Percentiles rank a stretch among this genome's conserved stretches.
Evolutionary conservation across 2,329 filamentous ascomycete species (phyloP).

Genomic region (Pseudogymnoascus sp.): DNA sequence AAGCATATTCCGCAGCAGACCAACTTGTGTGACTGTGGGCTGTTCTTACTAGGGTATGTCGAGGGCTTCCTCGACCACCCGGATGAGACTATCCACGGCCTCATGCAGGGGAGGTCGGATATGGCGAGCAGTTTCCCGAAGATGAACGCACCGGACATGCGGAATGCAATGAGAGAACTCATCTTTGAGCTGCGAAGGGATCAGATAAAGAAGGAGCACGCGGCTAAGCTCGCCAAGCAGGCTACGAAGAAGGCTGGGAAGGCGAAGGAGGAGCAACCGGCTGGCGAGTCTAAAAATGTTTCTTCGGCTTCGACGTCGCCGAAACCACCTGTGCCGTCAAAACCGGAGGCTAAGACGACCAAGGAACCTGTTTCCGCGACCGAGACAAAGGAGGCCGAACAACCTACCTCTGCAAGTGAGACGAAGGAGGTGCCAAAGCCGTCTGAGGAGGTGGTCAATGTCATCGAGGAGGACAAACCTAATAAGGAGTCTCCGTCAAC

Average conservation of each 20-base stretch:
- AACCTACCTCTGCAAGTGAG: neutral
- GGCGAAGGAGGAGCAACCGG: neutral
- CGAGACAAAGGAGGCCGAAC: neutral
- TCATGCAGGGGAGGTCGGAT: constrained; percentile 49
- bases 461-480: neutral
- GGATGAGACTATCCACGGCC: constrained; percentile 54
- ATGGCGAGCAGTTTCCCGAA: constrained; percentile 20
- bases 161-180: constrained; percentile 55
- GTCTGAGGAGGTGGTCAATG: neutral
- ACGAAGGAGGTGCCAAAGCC: neutral
- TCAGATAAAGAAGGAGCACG: constrained; percentile 37
- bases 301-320: neutral
- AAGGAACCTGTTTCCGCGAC: neutral
- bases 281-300: neutral
- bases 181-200: constrained; percentile 54
- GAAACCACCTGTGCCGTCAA: neutral
- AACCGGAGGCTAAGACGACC: neutral
- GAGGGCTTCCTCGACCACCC: constrained; percentile 72
- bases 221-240: constrained; percentile 13
- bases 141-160: constrained; percentile 48
- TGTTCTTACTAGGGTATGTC: constrained; percentile 79
- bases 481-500: neutral
- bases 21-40: constrained; percentile 83
- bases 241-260: neutral
- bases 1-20: constrained; percentile 68